Evolutionary conservation across 2,329 filamentous ascomycete species (phyloP), one percentile per base, ranked within the genome.

Genomic region (Amauroascus verrucosus): DNA sequence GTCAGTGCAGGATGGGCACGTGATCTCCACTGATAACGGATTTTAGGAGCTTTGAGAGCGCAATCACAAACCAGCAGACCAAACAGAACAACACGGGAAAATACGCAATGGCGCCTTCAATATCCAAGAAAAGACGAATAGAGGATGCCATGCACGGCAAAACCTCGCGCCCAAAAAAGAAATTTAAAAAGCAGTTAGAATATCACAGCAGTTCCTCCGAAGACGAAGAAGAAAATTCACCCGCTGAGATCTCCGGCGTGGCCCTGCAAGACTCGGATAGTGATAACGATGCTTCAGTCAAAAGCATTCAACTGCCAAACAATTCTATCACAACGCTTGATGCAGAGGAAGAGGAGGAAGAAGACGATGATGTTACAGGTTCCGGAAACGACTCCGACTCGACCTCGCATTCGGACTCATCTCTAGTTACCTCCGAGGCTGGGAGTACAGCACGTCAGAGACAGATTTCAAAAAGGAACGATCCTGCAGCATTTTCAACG

Each of bases 401-500:
- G 20, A 48, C 51, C 9, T 49, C 54, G 11, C 67, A 70, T 46
- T 58, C 62, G 2, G 64, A 70, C 37, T 72, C 74, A 11, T 71
- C 74, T 18, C 71, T 70, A 37, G 67, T 69, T 48, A 70, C 69
- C 45, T 67, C 65, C 54, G 71, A 72, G 48, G 64, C 66, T 40
- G 67, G 63, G 24, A 66, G 61, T 57, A 63, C 62, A 51, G 59
- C 60, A 41, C 62, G 62, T 35, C 26, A 63, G 59, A 54, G 66
- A 61, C 48, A 61, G 7, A 58, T 70, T 8, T 60, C 70, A 11
- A 97, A 97, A 72, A 85, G 90, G 65, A 95, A 95, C 71, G 91
- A 98, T 69, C 90, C 93, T 2, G 76, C 79, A 58, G 89, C 88
- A 50, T 97, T 98, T 69, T 88, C 91, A 22, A 95, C 85, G 1